Percentiles rank a stretch among this genome's conserved stretches.
These are phyloP conservation scores for Trichophyton verrucosum DNA, from an alignment of 2,329 filamentous ascomycete genomes.

Conservation along the genomic window DNA sequence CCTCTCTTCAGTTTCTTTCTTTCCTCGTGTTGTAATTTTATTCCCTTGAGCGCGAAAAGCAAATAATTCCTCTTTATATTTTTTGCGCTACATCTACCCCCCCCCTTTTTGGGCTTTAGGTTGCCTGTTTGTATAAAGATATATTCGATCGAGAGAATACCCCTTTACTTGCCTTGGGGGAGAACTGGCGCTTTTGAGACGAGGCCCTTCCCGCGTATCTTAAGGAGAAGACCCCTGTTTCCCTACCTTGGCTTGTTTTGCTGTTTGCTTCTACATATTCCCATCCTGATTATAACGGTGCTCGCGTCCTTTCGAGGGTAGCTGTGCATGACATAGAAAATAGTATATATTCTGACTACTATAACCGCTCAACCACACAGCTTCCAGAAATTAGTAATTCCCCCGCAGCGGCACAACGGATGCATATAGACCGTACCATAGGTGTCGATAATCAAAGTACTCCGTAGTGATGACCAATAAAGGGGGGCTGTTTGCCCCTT, in stretches of 20 bases:
- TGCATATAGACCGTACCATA: no score
- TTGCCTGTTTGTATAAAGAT: conserved; percentile 1
- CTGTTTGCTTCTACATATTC: not conserved
- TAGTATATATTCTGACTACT: not conserved
- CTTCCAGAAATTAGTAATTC: no score
- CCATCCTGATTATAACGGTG: not conserved
- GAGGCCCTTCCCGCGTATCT: not conserved
- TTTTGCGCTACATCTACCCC: not conserved
- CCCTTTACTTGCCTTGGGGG: not conserved
- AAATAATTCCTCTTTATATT: conserved; percentile 5
- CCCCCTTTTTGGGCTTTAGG: not conserved
- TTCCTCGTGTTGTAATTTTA: conserved; percentile 2
- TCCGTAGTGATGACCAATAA: not conserved
- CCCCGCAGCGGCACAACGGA: no score
- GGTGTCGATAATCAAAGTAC: not conserved
- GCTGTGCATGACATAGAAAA: not conserved
- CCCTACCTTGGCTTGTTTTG: not conserved
- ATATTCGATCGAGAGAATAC: not conserved
- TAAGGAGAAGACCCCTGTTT: not conserved
- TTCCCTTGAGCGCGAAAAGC: conserved; percentile 1
- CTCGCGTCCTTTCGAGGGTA: not conserved
- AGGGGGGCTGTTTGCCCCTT: not conserved
- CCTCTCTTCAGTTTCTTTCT: not conserved
- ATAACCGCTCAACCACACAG: not conserved
- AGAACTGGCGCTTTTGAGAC: not conserved